Evolutionary conservation across 2,329 filamentous ascomycete genomes (phyloP).

Genomic region (Apiospora pterosperma): DNA sequence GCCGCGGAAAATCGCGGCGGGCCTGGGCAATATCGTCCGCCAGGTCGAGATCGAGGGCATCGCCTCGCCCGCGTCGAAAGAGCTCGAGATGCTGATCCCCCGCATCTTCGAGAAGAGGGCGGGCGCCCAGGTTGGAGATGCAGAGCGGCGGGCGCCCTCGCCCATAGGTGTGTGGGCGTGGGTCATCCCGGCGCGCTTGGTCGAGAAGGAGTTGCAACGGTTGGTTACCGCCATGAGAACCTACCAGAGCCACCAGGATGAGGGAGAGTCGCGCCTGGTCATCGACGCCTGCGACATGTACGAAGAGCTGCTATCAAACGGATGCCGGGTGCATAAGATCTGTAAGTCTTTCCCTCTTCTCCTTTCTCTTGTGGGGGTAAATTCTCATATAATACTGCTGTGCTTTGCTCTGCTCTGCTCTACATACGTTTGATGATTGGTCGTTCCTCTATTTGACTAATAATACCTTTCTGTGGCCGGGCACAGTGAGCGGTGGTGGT

Average conservation of each 20-base stretch:
- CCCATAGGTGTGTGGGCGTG: conserved; percentile 71
- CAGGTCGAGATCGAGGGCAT: conserved; percentile 50
- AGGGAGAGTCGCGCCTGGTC: conserved; percentile 22
- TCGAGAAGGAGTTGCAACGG: conserved; percentile 12
- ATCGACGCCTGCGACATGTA: conserved; percentile 25
- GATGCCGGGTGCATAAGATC: conserved; percentile 45
- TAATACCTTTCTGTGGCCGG: conserved; percentile 11
- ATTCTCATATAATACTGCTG: background rate
- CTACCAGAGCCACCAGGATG: conserved; percentile 18
- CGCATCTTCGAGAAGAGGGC: conserved; percentile 46
- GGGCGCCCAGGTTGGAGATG: conserved; percentile 16
- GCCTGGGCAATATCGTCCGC: conserved; percentile 77
- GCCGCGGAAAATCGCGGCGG: conserved; percentile 58
- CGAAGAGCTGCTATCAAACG: conserved; percentile 33
- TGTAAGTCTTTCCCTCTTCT: conserved; percentile 29
- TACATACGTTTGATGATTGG: conserved; percentile 12
- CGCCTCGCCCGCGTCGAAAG: conserved; percentile 61
- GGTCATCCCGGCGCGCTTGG: conserved; percentile 46
- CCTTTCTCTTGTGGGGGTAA: background rate
- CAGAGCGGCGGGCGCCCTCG: conserved; percentile 21
- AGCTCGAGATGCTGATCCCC: conserved; percentile 65
- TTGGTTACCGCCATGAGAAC: conserved; percentile 17
- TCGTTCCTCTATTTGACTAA: background rate
- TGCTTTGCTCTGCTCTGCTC: conserved; percentile 4
- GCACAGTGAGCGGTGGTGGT: conserved; percentile 75